Conservation (phyloP, 805 yeast species). For the Hyphopichia homilentoma region DNA sequence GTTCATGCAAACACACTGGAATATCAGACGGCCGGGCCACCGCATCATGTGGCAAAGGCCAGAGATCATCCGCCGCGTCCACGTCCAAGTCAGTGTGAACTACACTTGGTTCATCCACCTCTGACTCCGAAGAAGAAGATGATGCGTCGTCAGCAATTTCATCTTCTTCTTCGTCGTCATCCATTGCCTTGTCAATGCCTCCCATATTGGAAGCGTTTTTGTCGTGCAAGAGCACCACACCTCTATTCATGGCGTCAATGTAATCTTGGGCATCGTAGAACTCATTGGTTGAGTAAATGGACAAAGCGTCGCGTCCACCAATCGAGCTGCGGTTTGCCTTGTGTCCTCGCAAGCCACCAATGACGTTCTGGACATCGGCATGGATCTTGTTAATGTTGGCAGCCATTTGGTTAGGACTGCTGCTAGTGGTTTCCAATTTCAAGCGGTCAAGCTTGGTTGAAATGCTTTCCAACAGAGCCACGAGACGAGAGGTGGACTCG, state of each 20-base stretch:
- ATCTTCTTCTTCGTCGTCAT: slow-evolving; percentile 15
- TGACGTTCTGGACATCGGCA: slow-evolving; percentile 16
- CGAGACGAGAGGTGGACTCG: slow-evolving; percentile 1
- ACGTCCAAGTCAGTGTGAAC: slow-evolving; percentile 10
- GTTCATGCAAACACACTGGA: slow-evolving; percentile 55
- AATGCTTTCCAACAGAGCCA: slow-evolving; percentile 14
- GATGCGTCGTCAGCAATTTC: slow-evolving; percentile 16
- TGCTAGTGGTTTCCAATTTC: slow-evolving; percentile 7
- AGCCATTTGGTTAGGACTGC: slow-evolving; percentile 2
- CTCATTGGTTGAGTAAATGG: slow-evolving; percentile 29
- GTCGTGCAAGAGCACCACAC: slow-evolving; percentile 50
- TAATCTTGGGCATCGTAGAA: slow-evolving; percentile 65
- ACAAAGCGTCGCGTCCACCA: slow-evolving; percentile 24
- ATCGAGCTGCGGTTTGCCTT: slow-evolving; percentile 6
- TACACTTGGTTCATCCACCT: slow-evolving; percentile 3
- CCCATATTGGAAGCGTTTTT: slow-evolving; percentile 5
- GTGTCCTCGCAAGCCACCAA: slow-evolving; percentile 10
- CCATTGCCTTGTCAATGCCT: slow-evolving; percentile 7
- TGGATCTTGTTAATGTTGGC: slow-evolving; percentile 9
- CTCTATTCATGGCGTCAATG: slow-evolving; percentile 43
- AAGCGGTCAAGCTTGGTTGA: slow-evolving; percentile 19
- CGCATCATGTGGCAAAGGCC: slow-evolving; percentile 58
- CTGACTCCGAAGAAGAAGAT: slow-evolving; percentile 6
- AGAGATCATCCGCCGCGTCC: slow-evolving; percentile 41
- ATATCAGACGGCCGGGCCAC: slow-evolving; percentile 58